Evolutionary conservation across 2,329 filamentous ascomycete species (phyloP).

Genomic region (Aspergillus jensenii): DNA sequence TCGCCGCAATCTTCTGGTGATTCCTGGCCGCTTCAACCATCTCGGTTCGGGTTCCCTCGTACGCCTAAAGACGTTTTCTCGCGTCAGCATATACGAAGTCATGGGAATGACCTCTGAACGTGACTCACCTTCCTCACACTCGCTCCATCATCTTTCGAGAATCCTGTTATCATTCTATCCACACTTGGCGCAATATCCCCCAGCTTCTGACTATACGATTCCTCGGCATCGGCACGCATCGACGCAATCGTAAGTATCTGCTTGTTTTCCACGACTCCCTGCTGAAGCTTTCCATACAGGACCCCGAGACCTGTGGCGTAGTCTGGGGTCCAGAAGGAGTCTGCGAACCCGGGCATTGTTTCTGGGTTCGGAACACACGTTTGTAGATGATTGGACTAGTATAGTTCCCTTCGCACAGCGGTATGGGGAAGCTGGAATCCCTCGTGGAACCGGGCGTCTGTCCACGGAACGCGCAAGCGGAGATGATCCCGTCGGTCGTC

Average conservation of each 20-base stretch:
- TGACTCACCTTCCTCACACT: conserved; percentile 82
- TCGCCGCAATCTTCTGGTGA: conserved; percentile 94
- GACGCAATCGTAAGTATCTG: conserved; percentile 89
- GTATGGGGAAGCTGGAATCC: neutral
- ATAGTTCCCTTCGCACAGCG: neutral
- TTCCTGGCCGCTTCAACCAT: conserved; percentile 88
- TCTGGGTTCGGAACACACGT: neutral
- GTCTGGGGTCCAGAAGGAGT: conserved; percentile 97
- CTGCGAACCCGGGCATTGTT: conserved; percentile 85
- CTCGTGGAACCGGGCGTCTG: neutral
- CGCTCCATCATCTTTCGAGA: conserved; percentile 88
- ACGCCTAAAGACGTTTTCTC: conserved; percentile 62
- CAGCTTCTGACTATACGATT: conserved; percentile 78
- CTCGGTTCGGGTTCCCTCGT: conserved; percentile 86
- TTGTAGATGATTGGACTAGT: neutral
- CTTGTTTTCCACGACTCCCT: conserved; percentile 92
- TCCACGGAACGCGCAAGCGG: conserved; percentile 1
- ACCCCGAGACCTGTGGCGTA: conserved; percentile 95
- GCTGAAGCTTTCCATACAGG: conserved; percentile 93
- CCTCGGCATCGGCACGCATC: conserved; percentile 94
- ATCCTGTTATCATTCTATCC: conserved; percentile 77
- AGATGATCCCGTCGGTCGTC: neutral
- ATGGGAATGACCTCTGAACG: neutral
- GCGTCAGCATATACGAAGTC: neutral
- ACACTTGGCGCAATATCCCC: conserved; percentile 78